These are phyloP conservation scores for Prunus mume DNA, from an alignment of 306 rosid species.

Conservation along the genomic window DNA sequence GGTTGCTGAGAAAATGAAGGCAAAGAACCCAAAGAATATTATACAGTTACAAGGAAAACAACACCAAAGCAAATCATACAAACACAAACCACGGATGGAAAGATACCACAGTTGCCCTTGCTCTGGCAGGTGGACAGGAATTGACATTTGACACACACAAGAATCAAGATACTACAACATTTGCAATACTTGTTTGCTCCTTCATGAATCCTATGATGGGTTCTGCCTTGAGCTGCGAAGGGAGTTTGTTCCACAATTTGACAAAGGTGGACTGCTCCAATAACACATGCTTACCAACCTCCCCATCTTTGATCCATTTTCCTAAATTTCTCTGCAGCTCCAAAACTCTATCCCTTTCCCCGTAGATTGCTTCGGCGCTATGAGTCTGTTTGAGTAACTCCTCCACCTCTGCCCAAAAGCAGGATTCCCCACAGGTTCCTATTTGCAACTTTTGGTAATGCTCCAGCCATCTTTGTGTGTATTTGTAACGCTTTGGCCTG, in stretches of 20 bases:
- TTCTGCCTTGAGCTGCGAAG: conserved; percentile 26
- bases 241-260: conserved; percentile 45
- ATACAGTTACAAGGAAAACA: too few species aligned
- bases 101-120: too few species aligned
- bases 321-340: conserved; percentile 25
- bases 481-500: conserved; percentile 67
- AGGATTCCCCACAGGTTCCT: conserved; percentile 52
- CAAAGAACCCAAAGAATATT: too few species aligned
- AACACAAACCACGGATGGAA: too few species aligned
- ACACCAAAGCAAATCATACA: too few species aligned
- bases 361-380: not conserved
- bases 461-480: conserved; percentile 68
- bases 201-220: conserved; percentile 14
- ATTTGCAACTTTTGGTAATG: conserved; percentile 5
- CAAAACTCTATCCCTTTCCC: not conserved
- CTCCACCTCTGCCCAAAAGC: conserved; percentile 72
- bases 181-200: not conserved
- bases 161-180: too few species aligned
- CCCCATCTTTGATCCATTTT: conserved; percentile 29
- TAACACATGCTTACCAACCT: conserved; percentile 38
- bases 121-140: too few species aligned
- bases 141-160: too few species aligned
- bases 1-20: too few species aligned
- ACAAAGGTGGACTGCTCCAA: conserved; percentile 38
- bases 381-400: conserved; percentile 41